Conservation (phyloP, 805 yeast genomes). For the Candida schatavii region DNA sequence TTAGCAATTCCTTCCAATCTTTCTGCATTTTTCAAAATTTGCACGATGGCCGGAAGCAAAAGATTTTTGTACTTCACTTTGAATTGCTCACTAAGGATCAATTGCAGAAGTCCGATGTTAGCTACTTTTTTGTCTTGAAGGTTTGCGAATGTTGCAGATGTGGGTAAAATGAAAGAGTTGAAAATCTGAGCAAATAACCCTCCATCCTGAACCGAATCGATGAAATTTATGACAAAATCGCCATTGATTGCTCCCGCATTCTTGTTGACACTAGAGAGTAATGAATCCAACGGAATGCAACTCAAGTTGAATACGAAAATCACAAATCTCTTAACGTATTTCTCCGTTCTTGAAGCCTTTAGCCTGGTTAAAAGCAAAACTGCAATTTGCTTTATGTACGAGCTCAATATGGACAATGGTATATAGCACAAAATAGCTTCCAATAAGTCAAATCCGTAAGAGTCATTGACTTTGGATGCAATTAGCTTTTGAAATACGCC, state of each 20-base stretch:
- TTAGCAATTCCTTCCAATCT: constrained; percentile 27
- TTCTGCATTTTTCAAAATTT: constrained; percentile 27
- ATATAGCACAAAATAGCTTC: constrained; percentile 63
- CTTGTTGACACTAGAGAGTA: constrained; percentile 18
- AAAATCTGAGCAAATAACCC: constrained; percentile 53
- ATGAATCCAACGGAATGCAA: constrained; percentile 30
- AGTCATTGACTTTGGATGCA: constrained; percentile 79
- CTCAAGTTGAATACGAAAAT: constrained; percentile 58
- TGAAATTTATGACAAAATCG: constrained; percentile 55
- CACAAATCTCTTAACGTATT: constrained; percentile 68
- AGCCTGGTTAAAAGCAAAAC: constrained; percentile 74
- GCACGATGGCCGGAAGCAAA: constrained; percentile 29
- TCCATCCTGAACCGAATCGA: constrained; percentile 66
- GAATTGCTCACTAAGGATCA: constrained; percentile 29
- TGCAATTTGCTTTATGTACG: constrained; percentile 68
- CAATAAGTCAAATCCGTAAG: constrained; percentile 79
- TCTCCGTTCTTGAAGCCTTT: constrained; percentile 78
- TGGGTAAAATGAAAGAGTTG: constrained; percentile 51
- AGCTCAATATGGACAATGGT: constrained; percentile 47
- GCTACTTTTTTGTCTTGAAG: constrained; percentile 55
- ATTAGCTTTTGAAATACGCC: constrained; percentile 97
- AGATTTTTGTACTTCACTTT: constrained; percentile 19
- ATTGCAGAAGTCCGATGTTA: constrained; percentile 47
- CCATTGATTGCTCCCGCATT: constrained; percentile 34
- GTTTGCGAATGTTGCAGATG: constrained; percentile 46